Evolutionary conservation across 768 basidiomycete species (phyloP).

Genomic region (Leccinum disarticulatum): DNA sequence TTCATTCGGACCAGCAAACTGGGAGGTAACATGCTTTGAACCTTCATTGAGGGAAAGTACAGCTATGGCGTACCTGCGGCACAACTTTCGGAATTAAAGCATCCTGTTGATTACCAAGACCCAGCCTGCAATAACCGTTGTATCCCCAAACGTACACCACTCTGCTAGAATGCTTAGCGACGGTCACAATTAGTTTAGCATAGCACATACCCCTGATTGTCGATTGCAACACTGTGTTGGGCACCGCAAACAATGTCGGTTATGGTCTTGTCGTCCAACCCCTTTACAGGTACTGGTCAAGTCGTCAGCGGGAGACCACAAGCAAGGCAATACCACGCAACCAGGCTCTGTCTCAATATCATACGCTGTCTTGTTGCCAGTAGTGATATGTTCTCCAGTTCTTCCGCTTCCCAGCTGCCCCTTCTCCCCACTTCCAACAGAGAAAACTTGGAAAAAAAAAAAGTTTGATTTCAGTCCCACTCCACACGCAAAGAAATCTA

Average conservation of each 20-base stretch:
- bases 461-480: conserved; percentile 1
- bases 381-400: conserved; percentile 88
- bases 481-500: conserved; percentile 27
- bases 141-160: conserved; percentile 85
- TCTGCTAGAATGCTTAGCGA: conserved; percentile 37
- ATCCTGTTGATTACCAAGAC: conserved; percentile 84
- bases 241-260: conserved; percentile 81
- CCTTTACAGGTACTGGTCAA: conserved; percentile 65
- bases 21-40: conserved; percentile 1
- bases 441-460: conserved; percentile 59
- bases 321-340: conserved; percentile 33
- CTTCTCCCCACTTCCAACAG: conserved; percentile 89
- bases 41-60: neutral
- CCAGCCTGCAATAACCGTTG: conserved; percentile 89
- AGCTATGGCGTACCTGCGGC: conserved; percentile 55
- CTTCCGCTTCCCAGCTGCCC: conserved; percentile 93
- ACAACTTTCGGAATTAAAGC: conserved; percentile 78
- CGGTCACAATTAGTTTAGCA: neutral
- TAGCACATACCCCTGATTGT: conserved; percentile 61
- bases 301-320: conserved; percentile 7
- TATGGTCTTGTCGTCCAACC: conserved; percentile 75
- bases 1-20: conserved; percentile 79
- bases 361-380: conserved; percentile 80
- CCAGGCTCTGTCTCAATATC: conserved; percentile 75
- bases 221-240: conserved; percentile 84